These are phyloP conservation scores for Lasiodiplodia sp. DNA, from an alignment of 2,329 filamentous ascomycete species.

Conservation along the genomic window DNA sequence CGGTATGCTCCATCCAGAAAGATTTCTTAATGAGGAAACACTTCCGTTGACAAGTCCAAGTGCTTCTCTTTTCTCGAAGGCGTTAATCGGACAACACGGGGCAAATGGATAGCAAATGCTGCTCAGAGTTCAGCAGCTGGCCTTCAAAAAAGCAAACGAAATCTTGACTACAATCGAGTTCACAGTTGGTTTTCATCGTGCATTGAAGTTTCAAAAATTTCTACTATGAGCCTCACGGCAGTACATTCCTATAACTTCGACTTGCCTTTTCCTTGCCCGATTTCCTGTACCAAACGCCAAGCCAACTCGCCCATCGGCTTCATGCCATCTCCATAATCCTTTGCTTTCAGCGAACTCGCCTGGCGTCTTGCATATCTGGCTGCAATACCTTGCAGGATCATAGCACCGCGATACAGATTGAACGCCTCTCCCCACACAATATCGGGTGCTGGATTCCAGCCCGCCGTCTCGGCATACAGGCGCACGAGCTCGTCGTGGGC, in stretches of 20 bases:
- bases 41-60: conserved; percentile 18
- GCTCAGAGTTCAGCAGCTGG: conserved; percentile 10
- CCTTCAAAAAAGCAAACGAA: neutral
- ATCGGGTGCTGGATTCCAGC: conserved; percentile 72
- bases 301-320: conserved; percentile 77
- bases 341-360: conserved; percentile 86
- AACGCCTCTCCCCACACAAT: conserved; percentile 72
- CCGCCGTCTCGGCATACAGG: conserved; percentile 73
- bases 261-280: conserved; percentile 51
- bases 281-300: conserved; percentile 73
- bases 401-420: conserved; percentile 63
- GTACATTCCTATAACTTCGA: conserved; percentile 42
- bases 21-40: conserved; percentile 8
- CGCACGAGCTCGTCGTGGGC: conserved; percentile 63
- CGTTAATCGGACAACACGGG: conserved; percentile 10
- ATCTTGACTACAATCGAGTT: neutral
- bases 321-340: conserved; percentile 73
- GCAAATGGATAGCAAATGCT: conserved; percentile 5
- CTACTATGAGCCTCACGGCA: neutral
- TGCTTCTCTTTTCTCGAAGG: conserved; percentile 3
- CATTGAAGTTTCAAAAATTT: neutral
- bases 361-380: conserved; percentile 84
- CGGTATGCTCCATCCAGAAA: conserved; percentile 17
- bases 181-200: neutral
- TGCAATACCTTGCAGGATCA: conserved; percentile 88